Evolutionary conservation across 2,329 filamentous ascomycete species (phyloP), one percentile per base, ranked within the genome.

Genomic region (Neofusicoccum sp.): DNA sequence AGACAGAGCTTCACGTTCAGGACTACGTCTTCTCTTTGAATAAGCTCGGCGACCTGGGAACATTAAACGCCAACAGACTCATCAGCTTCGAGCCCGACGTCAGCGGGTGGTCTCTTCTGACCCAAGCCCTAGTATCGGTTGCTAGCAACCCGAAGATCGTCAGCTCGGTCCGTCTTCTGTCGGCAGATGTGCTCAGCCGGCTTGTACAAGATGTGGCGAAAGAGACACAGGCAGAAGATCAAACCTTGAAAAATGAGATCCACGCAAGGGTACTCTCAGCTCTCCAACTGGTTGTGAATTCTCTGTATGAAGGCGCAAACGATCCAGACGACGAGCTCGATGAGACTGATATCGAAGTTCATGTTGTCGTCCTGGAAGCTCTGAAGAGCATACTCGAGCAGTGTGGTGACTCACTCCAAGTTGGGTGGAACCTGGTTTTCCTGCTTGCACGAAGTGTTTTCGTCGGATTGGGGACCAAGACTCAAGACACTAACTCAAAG

Each of bases 391-490:
- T 97, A 20, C 81, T 99, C 1, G 93, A 98, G 69, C 89, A 92
- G 64, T 93, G 89, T 67, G 95, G 93, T 7, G 93, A 99, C 70
- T 87, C 86, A 0, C 82, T 98, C 5, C 80, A 89, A 12, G 87
- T 86, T 65, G 93, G 92, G 3, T 99, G 95, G 95, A 85, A 89
- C 49, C 84, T 91, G 51, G 87, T 91, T 0, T 95, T 99, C 66
- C 86, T 90, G 45, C 88, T 97, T 63, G 89, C 98, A 64, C 86
- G 87, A 64, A 93, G 87, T 68, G 89, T 93, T 2, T 96, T 97
- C 67, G 73, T 38, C 6, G 41, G 30, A 12, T 54, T 24, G 16
- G 47, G 20, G 8, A 14, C 41, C 6, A 53, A 26, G 2, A 36
- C 41, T 14, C 57, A 88, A 41, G 74, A 65, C 63, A 30, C 60